phyloP scores from a whole-genome alignment of 2,329 filamentous ascomycete species.

The Aureobasidium sp. region DNA sequence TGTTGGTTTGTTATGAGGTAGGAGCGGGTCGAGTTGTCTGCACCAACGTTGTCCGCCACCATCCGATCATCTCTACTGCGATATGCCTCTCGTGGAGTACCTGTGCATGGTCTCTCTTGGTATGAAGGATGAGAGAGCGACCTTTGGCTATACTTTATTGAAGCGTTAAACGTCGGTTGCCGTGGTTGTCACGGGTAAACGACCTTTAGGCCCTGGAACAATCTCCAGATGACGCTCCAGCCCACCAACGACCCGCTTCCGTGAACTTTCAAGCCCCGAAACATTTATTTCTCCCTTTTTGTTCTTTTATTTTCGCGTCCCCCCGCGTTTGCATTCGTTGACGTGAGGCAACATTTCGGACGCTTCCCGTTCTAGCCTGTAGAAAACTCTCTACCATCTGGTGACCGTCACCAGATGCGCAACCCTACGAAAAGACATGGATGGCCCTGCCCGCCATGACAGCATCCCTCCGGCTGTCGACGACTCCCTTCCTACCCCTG shows the following conservation, averaged over 20 bases:
- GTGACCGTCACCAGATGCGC: constrained; percentile 7
- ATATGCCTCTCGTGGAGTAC: neutral
- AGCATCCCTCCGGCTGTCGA: neutral
- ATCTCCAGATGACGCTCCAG: constrained; percentile 12
- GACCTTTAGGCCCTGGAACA: neutral
- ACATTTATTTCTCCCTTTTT: neutral
- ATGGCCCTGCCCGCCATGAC: constrained; percentile 15
- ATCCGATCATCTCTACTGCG: constrained; percentile 3
- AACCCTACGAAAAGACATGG: neutral
- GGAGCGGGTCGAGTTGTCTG: constrained; percentile 10
- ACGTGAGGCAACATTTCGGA: neutral
- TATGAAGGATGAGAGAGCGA: neutral
- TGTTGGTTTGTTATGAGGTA: constrained; percentile 2
- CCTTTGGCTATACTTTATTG: neutral
- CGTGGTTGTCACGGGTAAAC: constrained; percentile 1
- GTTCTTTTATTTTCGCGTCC: neutral
- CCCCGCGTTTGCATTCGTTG: neutral
- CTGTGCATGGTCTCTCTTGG: neutral
- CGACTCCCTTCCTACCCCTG: neutral
- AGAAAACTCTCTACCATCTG: constrained; percentile 5
- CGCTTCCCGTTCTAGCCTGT: neutral
- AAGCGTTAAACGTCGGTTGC: constrained; percentile 3
- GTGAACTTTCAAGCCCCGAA: neutral
- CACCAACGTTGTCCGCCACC: constrained; percentile 6
- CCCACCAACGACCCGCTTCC: neutral